Conservation (phyloP, 305 asterid species). For the Fraxinus latifolia region DNA sequence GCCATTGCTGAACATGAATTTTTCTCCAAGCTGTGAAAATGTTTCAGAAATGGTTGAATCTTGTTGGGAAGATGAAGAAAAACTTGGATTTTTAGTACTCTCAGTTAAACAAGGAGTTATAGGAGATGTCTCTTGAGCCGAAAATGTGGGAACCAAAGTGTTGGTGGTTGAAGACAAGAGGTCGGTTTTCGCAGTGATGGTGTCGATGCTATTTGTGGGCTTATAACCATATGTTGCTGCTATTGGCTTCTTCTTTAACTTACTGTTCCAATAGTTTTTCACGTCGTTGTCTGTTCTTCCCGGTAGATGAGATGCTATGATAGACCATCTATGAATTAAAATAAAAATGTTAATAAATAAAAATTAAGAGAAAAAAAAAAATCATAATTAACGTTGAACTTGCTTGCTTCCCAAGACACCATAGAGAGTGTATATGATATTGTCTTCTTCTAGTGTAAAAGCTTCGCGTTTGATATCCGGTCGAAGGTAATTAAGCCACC, state of each 20-base stretch:
- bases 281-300: conserved; percentile 39
- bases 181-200: background rate
- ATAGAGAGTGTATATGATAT: conserved; percentile 20
- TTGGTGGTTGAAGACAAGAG: conserved; percentile 3
- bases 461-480: conserved; percentile 31
- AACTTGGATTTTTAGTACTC: background rate
- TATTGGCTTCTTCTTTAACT: conserved; percentile 21
- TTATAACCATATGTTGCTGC: background rate
- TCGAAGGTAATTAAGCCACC: conserved; percentile 31
- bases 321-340: conserved; percentile 23
- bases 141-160: background rate
- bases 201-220: background rate
- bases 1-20: background rate
- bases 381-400: background rate
- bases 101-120: background rate
- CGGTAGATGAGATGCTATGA: conserved; percentile 30
- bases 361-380: background rate
- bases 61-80: background rate
- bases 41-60: conserved; percentile 2
- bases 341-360: background rate
- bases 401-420: conserved; percentile 29
- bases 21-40: conserved; percentile 1
- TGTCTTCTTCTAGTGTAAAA: conserved; percentile 29
- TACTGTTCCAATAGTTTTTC: conserved; percentile 33
- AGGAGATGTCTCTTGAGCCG: background rate